Conservation (phyloP, 306 rosid species). For the Cucumis hystrix region DNA sequence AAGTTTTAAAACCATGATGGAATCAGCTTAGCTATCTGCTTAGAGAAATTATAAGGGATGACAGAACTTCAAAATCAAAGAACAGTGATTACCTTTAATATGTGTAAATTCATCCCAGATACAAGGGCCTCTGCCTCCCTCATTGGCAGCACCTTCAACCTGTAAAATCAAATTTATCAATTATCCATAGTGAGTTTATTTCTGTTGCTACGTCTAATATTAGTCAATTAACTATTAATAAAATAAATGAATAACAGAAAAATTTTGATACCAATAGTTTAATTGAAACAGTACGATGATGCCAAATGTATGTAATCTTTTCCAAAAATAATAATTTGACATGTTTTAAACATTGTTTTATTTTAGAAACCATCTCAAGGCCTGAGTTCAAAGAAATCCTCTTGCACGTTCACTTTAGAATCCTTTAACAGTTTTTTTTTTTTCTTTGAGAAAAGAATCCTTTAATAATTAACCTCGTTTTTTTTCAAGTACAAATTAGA, state of each 20-base stretch:
- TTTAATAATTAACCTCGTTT: too few relatives aligned
- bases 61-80: neutral
- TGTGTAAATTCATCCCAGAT: conserved; percentile 90
- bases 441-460: too few relatives aligned
- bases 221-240: neutral
- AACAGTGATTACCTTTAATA: conserved; percentile 29
- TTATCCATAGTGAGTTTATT: neutral
- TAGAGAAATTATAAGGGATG: neutral
- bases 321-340: neutral
- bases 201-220: neutral
- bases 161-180: conserved; percentile 20
- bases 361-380: neutral
- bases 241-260: neutral
- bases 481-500: too few relatives aligned
- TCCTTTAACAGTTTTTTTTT: neutral
- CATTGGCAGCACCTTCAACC: conserved; percentile 80
- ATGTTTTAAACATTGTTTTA: neutral
- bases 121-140: conserved; percentile 74
- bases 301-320: neutral
- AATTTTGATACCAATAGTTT: neutral
- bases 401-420: neutral
- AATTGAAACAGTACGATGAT: neutral
- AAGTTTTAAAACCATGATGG: neutral
- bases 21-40: neutral
- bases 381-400: neutral